Conservation (phyloP, 192 early-diverging fungal genomes). For the Backusella luteola region DNA sequence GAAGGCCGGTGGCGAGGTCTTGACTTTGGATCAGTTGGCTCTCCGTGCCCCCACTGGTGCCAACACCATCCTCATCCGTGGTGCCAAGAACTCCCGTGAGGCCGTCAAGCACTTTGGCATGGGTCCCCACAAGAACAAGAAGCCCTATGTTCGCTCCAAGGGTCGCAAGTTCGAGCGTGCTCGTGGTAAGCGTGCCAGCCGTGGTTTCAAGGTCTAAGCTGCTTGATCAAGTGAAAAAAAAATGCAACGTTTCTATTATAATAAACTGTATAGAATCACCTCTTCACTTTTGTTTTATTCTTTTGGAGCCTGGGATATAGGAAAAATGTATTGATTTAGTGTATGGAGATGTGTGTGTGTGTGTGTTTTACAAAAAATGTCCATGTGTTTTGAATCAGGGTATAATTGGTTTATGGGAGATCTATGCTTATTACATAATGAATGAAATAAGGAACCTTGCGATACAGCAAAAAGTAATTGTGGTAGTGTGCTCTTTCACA, state of each 20-base stretch:
- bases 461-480: no score
- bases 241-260: background rate
- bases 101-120: constrained; percentile 99
- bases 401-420: no score
- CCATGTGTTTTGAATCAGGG: background rate
- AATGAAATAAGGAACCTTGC: no score
- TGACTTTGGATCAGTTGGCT: constrained; percentile 99
- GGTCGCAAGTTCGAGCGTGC: constrained; percentile 99
- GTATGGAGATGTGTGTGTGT: no score
- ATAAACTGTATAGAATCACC: background rate
- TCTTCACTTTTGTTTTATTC: background rate
- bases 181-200: constrained; percentile 98
- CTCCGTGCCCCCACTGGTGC: constrained; percentile 96
- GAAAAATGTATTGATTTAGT: no score
- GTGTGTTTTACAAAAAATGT: no score
- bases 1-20: constrained; percentile 97
- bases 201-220: constrained; percentile 93
- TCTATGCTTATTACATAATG: no score
- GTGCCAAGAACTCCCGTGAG: constrained; percentile 91
- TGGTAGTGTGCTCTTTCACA: no score
- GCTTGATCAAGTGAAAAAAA: background rate
- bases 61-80: constrained; percentile 94
- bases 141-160: constrained; percentile 96
- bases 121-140: constrained; percentile 44
- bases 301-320: background rate